phyloP scores from a whole-genome alignment of 768 basidiomycete genomes.

The Tephrocybe rancida region DNA sequence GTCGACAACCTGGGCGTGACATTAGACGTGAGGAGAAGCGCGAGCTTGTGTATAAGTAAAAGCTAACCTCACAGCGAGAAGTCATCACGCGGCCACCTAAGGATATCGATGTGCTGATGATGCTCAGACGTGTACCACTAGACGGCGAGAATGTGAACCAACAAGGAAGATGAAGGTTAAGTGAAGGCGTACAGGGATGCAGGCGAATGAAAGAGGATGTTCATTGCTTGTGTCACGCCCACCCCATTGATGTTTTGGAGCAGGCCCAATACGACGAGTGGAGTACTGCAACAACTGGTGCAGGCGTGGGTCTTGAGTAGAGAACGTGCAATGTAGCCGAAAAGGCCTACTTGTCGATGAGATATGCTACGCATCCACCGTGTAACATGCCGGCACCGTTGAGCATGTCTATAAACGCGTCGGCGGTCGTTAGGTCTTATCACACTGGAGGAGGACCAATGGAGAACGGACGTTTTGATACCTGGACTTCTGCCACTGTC shows the following conservation, averaged over 20 bases:
- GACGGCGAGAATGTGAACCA: slow-evolving; percentile 6
- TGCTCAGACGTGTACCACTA: slow-evolving; percentile 61
- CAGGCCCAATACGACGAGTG: slow-evolving; percentile 67
- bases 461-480: slow-evolving; percentile 55
- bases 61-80: slow-evolving; percentile 67
- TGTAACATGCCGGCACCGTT: slow-evolving; percentile 79
- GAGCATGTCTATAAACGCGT: slow-evolving; percentile 55
- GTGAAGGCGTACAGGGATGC: slow-evolving; percentile 53
- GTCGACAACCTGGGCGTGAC: slow-evolving; percentile 51
- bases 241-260: slow-evolving; percentile 66
- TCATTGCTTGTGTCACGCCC: slow-evolving; percentile 75
- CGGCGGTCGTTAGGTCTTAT: slow-evolving; percentile 5
- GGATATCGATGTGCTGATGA: slow-evolving; percentile 65
- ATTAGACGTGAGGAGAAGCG: slow-evolving; percentile 1
- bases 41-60: slow-evolving; percentile 8
- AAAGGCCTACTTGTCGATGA: slow-evolving; percentile 65
- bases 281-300: slow-evolving; percentile 63
- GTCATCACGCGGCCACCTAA: slow-evolving; percentile 73
- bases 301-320: slow-evolving; percentile 2
- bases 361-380: slow-evolving; percentile 73
- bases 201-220: slow-evolving; percentile 69
- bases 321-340: not conserved
- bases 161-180: slow-evolving; percentile 6
- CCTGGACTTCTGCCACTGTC: slow-evolving; percentile 62
- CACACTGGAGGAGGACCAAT: not conserved